Percentiles rank a stretch among this genome's conserved stretches.
Evolutionary conservation across 305 asterid genomes (phyloP).

Genomic region (Fraxinus sp.): DNA sequence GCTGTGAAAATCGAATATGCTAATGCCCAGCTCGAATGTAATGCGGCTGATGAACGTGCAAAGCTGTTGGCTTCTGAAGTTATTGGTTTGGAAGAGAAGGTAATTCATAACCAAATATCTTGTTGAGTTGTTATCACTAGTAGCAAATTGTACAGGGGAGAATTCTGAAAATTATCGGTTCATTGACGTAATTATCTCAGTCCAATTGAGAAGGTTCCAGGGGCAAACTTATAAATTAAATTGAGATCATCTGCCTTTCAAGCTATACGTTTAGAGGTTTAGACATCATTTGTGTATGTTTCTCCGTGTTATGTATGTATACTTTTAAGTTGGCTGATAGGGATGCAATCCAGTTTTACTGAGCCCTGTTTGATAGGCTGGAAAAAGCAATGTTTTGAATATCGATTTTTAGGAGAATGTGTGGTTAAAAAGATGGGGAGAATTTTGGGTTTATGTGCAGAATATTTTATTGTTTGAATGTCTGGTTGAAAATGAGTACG

Average conservation of each 20-base stretch:
- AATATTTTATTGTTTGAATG: neutral
- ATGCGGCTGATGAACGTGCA: conserved; percentile 97
- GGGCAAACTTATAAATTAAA: neutral
- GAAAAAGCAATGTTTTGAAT: neutral
- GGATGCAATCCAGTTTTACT: neutral
- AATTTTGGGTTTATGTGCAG: neutral
- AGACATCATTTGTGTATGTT: neutral
- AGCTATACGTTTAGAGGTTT: neutral
- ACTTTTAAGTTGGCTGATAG: neutral
- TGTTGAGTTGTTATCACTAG: neutral
- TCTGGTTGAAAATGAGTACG: neutral
- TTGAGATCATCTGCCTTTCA: neutral
- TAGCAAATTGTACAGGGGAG: neutral
- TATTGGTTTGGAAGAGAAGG: conserved; percentile 94
- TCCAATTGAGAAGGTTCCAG: neutral
- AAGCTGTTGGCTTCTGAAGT: conserved; percentile 95
- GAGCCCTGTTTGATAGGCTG: neutral
- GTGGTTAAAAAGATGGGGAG: neutral
- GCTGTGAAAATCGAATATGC: conserved; percentile 65
- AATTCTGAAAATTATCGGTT: neutral
- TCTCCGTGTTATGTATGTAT: neutral
- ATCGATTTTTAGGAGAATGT: neutral
- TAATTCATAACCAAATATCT: neutral
- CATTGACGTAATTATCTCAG: neutral
- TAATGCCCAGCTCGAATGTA: conserved; percentile 86